phyloP scores from a whole-genome alignment of 306 rosid species.

The Citrullus colocynthis region DNA sequence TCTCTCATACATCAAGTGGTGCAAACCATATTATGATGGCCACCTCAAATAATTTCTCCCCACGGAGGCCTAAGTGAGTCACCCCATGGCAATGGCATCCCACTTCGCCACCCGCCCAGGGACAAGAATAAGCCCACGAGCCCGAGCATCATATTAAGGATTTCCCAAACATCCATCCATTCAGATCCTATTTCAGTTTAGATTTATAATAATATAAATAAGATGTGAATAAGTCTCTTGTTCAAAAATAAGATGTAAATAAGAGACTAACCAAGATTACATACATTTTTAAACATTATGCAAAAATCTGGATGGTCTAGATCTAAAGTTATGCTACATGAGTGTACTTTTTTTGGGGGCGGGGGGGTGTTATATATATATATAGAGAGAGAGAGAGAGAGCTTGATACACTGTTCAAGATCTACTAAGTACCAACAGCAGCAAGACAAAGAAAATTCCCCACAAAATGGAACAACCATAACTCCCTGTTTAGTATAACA shows the following conservation, averaged over 20 bases:
- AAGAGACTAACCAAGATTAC: background rate
- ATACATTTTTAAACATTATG: background rate
- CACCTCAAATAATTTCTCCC: background rate
- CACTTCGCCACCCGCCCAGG: background rate
- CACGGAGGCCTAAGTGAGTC: background rate
- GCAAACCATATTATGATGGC: background rate
- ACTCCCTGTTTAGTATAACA: background rate
- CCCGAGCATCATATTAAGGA: background rate
- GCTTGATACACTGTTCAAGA: background rate
- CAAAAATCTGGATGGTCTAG: background rate
- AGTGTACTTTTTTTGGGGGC: background rate
- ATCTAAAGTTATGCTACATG: background rate
- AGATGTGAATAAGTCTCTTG: too few species aligned
- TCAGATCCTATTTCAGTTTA: background rate
- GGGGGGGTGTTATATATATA: too few species aligned
- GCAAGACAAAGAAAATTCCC: background rate
- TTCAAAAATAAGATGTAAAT: background rate
- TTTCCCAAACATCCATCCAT: background rate
- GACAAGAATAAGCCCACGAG: background rate
- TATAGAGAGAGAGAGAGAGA: too few species aligned
- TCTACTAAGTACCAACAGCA: slow-evolving; percentile 2
- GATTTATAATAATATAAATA: background rate
- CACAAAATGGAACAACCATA: background rate
- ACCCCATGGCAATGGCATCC: background rate
- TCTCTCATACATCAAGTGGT: background rate